Conservation (phyloP, 495 filamentous ascomycete genomes). For the Sporormia fimetaria region DNA sequence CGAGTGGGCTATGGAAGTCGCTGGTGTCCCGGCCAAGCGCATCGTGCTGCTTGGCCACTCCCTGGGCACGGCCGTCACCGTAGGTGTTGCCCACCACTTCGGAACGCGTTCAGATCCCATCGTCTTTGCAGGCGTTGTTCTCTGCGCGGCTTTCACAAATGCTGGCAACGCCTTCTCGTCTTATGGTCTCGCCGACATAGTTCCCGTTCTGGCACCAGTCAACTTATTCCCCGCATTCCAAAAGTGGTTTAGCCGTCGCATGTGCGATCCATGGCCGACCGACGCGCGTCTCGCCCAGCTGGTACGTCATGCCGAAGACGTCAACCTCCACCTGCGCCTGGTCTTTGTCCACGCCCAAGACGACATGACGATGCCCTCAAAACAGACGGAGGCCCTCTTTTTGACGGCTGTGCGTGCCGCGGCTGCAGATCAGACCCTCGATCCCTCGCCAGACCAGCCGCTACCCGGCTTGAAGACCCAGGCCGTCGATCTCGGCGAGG, state of each 20-base stretch:
- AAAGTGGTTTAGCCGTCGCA: slow-evolving; percentile 17
- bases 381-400: slow-evolving; percentile 21
- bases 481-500: slow-evolving; percentile 22
- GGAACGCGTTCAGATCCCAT: slow-evolving; percentile 5
- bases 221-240: slow-evolving; percentile 16
- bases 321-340: slow-evolving; percentile 7
- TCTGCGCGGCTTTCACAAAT: slow-evolving; percentile 23
- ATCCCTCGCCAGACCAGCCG: neutral
- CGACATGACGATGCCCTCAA: slow-evolving; percentile 20
- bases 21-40: slow-evolving; percentile 21
- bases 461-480: too few species aligned
- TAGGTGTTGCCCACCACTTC: slow-evolving; percentile 21
- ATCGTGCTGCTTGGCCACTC: slow-evolving; percentile 30
- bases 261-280: slow-evolving; percentile 22
- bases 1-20: slow-evolving; percentile 41
- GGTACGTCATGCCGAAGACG: slow-evolving; percentile 2
- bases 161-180: slow-evolving; percentile 12
- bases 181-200: slow-evolving; percentile 15
- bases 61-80: slow-evolving; percentile 28
- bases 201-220: slow-evolving; percentile 18
- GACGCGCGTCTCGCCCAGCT: slow-evolving; percentile 7
- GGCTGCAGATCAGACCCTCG: neutral
- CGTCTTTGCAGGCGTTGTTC: slow-evolving; percentile 27
- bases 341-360: slow-evolving; percentile 20
- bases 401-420: slow-evolving; percentile 8